Conservation (phyloP, 2,329 filamentous ascomycete species). For the Epichloe hybrida region DNA sequence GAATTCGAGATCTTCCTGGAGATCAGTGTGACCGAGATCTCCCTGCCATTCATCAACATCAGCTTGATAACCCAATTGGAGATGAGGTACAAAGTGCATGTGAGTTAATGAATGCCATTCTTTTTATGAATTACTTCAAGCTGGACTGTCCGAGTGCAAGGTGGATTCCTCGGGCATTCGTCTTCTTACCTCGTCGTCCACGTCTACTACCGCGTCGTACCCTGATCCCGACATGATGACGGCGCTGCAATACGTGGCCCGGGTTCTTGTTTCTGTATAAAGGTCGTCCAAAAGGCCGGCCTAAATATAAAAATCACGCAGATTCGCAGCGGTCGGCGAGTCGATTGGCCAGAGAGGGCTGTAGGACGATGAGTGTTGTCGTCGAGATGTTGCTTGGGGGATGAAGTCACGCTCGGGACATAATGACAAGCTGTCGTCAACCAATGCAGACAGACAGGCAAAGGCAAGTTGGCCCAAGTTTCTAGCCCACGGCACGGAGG, state of each 20-base stretch:
- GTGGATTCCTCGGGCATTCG: background rate
- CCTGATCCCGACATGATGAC: conserved; percentile 63
- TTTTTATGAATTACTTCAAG: background rate
- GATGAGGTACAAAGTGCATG: background rate
- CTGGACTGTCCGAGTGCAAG: background rate
- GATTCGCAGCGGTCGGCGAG: background rate
- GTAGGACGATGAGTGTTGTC: background rate
- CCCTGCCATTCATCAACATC: conserved; percentile 43
- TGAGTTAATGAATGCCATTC: background rate
- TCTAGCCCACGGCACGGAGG: background rate
- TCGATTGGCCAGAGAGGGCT: background rate
- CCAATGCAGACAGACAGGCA: no score
- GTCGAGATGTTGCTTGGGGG: background rate
- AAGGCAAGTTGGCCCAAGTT: no score
- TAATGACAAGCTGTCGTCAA: background rate
- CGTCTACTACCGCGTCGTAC: conserved; percentile 96
- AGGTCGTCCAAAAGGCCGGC: background rate
- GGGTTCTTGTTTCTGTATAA: conserved; percentile 3
- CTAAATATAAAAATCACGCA: background rate
- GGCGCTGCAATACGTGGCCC: conserved; percentile 10
- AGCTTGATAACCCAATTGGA: background rate
- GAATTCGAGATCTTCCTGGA: conserved; percentile 98
- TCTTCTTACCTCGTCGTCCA: conserved; percentile 71
- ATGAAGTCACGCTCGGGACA: background rate
- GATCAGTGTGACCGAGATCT: conserved; percentile 93